Evolutionary conservation across 225 moss, liverwort and hornwort genomes (phyloP).

Genomic region (Sphagnum contortum): DNA sequence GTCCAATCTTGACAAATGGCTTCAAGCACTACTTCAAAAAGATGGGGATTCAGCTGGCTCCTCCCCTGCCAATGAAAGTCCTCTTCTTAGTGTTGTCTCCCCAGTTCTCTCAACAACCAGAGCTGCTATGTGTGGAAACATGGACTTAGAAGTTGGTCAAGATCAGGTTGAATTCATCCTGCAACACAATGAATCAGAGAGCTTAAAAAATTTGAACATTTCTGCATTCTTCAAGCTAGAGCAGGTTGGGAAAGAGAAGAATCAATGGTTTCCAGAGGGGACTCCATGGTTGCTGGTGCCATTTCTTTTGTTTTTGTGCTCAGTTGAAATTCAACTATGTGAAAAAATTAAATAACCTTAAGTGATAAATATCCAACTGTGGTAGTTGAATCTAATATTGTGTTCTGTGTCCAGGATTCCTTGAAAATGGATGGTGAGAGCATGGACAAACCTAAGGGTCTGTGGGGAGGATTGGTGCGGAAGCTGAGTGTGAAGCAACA

Average conservation of each 20-base stretch:
- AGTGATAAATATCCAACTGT: not conserved
- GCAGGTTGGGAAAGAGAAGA: not conserved
- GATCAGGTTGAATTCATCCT: constrained; percentile 5
- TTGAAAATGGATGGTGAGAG: constrained; percentile 9
- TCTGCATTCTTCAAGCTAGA: not conserved
- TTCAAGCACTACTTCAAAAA: constrained; percentile 38
- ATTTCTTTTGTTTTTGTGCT: not conserved
- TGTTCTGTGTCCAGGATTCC: constrained; percentile 8
- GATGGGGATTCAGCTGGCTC: constrained; percentile 19
- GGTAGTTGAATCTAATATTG: not conserved
- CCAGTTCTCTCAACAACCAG: constrained; percentile 19
- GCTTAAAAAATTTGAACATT: no score
- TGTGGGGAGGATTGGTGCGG: constrained; percentile 23
- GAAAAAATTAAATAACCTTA: no score
- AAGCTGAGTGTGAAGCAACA: constrained; percentile 33
- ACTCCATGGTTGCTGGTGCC: not conserved
- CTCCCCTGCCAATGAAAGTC: constrained; percentile 18
- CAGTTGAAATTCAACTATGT: no score
- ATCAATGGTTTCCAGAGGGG: no score
- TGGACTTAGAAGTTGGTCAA: constrained; percentile 11
- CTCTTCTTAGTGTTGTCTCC: constrained; percentile 21
- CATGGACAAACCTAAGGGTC: constrained; percentile 22
- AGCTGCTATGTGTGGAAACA: constrained; percentile 17
- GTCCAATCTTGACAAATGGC: constrained; percentile 38
- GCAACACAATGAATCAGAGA: no score